Conservation (phyloP, 2,329 filamentous ascomycete genomes). For the Penicillium sp. region DNA sequence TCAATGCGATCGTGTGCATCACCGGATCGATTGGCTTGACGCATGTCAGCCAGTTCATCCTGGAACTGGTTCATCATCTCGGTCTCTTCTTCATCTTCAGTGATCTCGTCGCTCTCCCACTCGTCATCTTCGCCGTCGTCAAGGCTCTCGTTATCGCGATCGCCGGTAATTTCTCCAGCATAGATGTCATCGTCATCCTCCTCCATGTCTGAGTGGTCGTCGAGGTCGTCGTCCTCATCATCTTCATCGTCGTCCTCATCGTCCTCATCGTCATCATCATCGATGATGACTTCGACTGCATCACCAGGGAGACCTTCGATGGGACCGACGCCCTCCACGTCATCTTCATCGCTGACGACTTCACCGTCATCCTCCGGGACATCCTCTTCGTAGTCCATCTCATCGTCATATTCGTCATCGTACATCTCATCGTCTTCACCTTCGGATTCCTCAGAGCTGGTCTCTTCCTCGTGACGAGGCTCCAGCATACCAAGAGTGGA, state of each 20-base stretch:
- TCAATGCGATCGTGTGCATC: slow-evolving; percentile 47
- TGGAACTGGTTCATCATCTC: slow-evolving; percentile 49
- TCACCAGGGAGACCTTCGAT: slow-evolving; percentile 66
- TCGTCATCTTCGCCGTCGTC: slow-evolving; percentile 51
- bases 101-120: slow-evolving; percentile 54
- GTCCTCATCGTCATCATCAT: slow-evolving; percentile 67
- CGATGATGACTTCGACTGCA: slow-evolving; percentile 84
- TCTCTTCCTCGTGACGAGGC: slow-evolving; percentile 76
- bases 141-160: slow-evolving; percentile 56
- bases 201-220: slow-evolving; percentile 63
- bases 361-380: slow-evolving; percentile 77
- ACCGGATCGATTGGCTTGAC: slow-evolving; percentile 42
- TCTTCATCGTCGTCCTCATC: slow-evolving; percentile 65
- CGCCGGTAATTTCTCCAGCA: slow-evolving; percentile 57
- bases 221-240: slow-evolving; percentile 59
- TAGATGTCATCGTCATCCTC: slow-evolving; percentile 50
- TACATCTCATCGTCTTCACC: slow-evolving; percentile 91
- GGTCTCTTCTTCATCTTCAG: slow-evolving; percentile 49
- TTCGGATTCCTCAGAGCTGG: slow-evolving; percentile 68
- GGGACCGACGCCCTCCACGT: slow-evolving; percentile 79
- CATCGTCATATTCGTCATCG: slow-evolving; percentile 82
- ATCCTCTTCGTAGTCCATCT: slow-evolving; percentile 91
- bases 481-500: slow-evolving; percentile 95
- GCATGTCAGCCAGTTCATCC: slow-evolving; percentile 44
- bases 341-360: slow-evolving; percentile 82